Evolutionary conservation across 2,329 filamentous ascomycete genomes (phyloP), one percentile per base, ranked within the genome.

Genomic region (Sarocladium kiliense): DNA sequence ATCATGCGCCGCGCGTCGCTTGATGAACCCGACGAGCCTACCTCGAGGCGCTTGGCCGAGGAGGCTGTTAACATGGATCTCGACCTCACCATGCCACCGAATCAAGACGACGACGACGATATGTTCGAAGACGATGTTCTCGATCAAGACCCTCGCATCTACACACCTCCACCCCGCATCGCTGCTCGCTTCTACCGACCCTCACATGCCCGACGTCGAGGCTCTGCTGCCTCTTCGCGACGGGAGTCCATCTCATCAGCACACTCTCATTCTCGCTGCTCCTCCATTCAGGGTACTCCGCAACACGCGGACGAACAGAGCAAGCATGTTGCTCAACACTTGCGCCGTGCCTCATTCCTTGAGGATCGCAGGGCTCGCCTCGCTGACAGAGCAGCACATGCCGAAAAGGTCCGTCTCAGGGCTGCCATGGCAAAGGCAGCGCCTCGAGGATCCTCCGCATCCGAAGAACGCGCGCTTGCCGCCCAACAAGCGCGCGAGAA

Each of bases 321-420:
- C 75, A 89, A 88, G 67, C 81, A 89, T 69, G 77, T 91, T 55
- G 88, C 88, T 56, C 88, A 91, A 66, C 88, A 91, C 66, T 77
- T 91, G 56, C 88, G 89, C 42, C 85, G 89, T 54, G 86, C 88
- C 50, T 90, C 87, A 16, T 92, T 93, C 57, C 81, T 93, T 58
- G 89, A 92, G 68, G 87, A 87, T 61, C 85, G 89, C 58, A 91
- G 89, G 66, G 88, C 89, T 14, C 82, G 89, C 19, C 78, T 94
- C 18, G 89, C 89, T 55, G 89, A 92, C 68, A 79, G 89, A 55
- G 89, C 89, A 26, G 87, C 87, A 7, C 89, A 94, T 69, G 89
- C 87, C 21, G 89, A 94, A 69, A 90, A 92, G 67, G 89, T 94
- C 16, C 85, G 89, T 53, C 72, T 91, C 58, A 81, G 88, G 34